Base-by-base conservation (phyloP, 805 yeast species). In the Zygoascus biomembranicola region DNA sequence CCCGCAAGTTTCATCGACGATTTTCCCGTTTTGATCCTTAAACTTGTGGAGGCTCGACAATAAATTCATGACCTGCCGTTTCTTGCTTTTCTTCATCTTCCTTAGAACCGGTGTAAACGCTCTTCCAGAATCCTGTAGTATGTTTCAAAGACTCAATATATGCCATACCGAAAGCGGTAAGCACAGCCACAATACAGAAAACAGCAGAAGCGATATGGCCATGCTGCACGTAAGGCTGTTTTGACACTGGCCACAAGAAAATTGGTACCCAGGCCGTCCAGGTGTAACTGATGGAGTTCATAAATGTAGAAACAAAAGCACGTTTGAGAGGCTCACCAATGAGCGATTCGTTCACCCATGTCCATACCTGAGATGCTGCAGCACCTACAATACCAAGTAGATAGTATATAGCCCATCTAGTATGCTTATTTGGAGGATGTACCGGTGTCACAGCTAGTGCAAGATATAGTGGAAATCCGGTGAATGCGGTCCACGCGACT, bases 341-440 rank as follows among this genome's bases (percentile, higher is more conserved):
- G 13, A 52, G 31, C 16, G 55, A 51, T 52, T 52, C 55, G 32
- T 52, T 52, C 11, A 52, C 50, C 55, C 55, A 52, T 14, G 55
- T 52, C 55, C 55, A 50, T 32, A 41, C 26, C n/a, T 52, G 50
- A 14, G 39, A 57, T 5, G 57, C 55, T 13, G 55, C 5, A 4
- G 46, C 52, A 20, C 8, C 3, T 3, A 16, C 3, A 9, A 52
- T 26, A 16, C 55, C 55, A 5, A 51, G 19, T 5, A 52, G 19
- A 42, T 52, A 50, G 37, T 52, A 52, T 16, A 52, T 3, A 52
- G 55, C 55, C 55, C 55, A 52, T 8, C 55, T 37, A 11, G 16
- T 3, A 18, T 54, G 39, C 37, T 52, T 51, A 32, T 49, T 26
- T 19, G 13, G 41, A 19, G 55, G 55, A 37, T 51, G 55, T 10